phyloP scores from a whole-genome alignment of 2,329 filamentous ascomycete species.

The Zopfia rhizophila region DNA sequence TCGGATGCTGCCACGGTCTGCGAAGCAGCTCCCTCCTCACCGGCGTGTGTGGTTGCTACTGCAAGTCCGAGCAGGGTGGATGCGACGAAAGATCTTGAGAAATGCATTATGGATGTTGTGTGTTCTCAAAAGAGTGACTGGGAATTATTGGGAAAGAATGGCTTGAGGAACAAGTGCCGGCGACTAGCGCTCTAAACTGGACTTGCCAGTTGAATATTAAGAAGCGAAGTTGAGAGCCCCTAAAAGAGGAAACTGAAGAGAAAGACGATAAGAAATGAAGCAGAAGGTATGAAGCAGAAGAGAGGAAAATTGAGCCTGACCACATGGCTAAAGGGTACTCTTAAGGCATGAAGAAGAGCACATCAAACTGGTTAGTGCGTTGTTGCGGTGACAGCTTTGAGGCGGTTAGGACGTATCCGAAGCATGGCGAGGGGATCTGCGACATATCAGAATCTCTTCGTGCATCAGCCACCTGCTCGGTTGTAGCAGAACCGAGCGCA shows the following conservation, averaged over 20 bases:
- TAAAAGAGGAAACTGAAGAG: slow-evolving; percentile 36
- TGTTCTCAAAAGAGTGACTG: slow-evolving; percentile 27
- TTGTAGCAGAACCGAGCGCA: slow-evolving; percentile 30
- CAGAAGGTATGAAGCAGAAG: slow-evolving; percentile 41
- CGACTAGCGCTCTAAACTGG: slow-evolving; percentile 54
- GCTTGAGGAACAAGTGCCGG: slow-evolving; percentile 40
- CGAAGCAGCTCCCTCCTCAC: slow-evolving; percentile 12
- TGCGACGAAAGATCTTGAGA: slow-evolving; percentile 44
- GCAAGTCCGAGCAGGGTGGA: slow-evolving; percentile 44
- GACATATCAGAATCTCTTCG: slow-evolving; percentile 48
- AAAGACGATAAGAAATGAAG: slow-evolving; percentile 45
- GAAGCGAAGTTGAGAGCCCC: slow-evolving; percentile 37
- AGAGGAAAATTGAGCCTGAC: slow-evolving; percentile 45
- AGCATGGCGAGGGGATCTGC: slow-evolving; percentile 42
- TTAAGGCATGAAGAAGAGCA: slow-evolving; percentile 50
- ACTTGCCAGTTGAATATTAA: slow-evolving; percentile 51
- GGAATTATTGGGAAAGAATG: slow-evolving; percentile 39
- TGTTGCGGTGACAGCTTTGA: slow-evolving; percentile 31
- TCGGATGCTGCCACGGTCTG: slow-evolving; percentile 30
- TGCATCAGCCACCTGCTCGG: slow-evolving; percentile 49
- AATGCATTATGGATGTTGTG: slow-evolving; percentile 43
- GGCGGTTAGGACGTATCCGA: slow-evolving; percentile 46
- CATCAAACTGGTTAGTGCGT: slow-evolving; percentile 36
- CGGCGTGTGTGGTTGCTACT: slow-evolving; percentile 32
- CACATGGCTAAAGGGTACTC: slow-evolving; percentile 40